Evolutionary conservation across 2,329 filamentous ascomycete genomes (phyloP), one percentile per base, ranked within the genome.

Genomic region (Harringtonia lauricola): DNA sequence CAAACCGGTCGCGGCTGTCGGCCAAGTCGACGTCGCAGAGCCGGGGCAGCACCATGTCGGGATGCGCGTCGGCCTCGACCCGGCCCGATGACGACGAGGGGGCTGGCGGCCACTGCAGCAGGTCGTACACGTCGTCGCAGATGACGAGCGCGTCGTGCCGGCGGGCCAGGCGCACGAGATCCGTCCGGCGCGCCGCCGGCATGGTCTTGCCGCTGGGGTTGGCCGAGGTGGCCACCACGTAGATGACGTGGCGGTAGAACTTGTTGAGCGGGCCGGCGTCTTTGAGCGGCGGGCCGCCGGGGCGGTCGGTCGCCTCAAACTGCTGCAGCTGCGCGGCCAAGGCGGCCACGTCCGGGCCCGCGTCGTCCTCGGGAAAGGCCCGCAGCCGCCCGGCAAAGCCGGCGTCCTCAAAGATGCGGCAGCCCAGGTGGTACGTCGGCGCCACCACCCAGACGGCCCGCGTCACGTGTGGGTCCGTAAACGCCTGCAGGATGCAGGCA

Each of bases 61-160:
- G n/a, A n/a, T n/a, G n/a, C n/a, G n/a, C n/a, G n/a, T n/a, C n/a
- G n/a, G n/a, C n/a, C n/a, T n/a, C n/a, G n/a, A n/a, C n/a, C n/a
- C n/a, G n/a, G n/a, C n/a, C n/a, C 78, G 18, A 83, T 57, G 53
- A 83, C 79, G 4, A 80, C 72, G 8, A 84, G 57, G 1, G 79
- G 67, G 33, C 35, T 14, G 47, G 49, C 2, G 50, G 49, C 12
- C 55, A 85, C 52, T 76, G 69, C 12, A 86, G 63, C 49, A 80
- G 73, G 56, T 86, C 81, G 52, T 86, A 86, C 0, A 86, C 81
- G 59, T 86, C 82, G 56, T 86, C 82, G 3, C 74, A 71, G 9
- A 84, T 66, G 35, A 86, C 58, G 17, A 86, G 62, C 2, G 77
- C 78, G 55, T 86, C 79, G 51, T 70, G 79, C 39, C 77, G 65